Conservation (phyloP, 1,284 basidiomycete species). For the Polyporus tsugae region DNA sequence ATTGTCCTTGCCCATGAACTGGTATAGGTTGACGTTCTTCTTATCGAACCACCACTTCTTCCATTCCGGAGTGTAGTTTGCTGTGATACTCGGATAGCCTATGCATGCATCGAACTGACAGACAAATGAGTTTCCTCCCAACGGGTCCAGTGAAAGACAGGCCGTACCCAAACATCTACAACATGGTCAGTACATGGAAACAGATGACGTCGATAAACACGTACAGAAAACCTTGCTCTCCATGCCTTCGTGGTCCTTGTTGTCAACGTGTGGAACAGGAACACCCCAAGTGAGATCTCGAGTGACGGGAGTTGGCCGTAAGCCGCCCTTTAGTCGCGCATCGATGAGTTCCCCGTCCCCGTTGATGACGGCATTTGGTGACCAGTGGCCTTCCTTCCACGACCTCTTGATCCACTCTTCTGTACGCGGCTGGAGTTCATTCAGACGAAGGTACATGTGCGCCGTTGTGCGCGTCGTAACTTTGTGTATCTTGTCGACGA, state of each 20-base stretch:
- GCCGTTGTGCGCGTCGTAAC: conserved; percentile 82
- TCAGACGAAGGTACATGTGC: conserved; percentile 95
- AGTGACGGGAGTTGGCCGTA: conserved; percentile 92
- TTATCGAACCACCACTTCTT: conserved; percentile 98
- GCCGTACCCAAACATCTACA: conserved; percentile 85
- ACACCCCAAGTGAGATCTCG: conserved; percentile 98
- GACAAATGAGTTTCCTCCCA: background rate
- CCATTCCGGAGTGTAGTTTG: conserved; percentile 95
- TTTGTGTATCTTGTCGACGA: conserved; percentile 84
- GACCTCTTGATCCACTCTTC: conserved; percentile 91
- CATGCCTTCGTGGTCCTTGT: conserved; percentile 84
- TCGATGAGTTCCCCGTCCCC: conserved; percentile 90
- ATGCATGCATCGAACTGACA: conserved; percentile 95
- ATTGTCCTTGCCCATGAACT: conserved; percentile 99
- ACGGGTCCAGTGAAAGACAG: background rate
- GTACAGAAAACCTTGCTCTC: conserved; percentile 95
- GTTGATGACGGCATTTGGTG: conserved; percentile 91
- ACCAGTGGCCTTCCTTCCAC: conserved; percentile 89
- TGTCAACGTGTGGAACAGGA: conserved; percentile 81
- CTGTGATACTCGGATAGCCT: conserved; percentile 98
- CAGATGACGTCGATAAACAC: conserved; percentile 38
- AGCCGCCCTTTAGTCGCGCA: conserved; percentile 86
- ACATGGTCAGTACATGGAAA: conserved; percentile 17
- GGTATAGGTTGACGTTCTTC: conserved; percentile 91
- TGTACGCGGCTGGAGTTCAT: conserved; percentile 83